Conservation (phyloP, 129 eudicot species). For the Chrysanthemum seticuspe region DNA sequence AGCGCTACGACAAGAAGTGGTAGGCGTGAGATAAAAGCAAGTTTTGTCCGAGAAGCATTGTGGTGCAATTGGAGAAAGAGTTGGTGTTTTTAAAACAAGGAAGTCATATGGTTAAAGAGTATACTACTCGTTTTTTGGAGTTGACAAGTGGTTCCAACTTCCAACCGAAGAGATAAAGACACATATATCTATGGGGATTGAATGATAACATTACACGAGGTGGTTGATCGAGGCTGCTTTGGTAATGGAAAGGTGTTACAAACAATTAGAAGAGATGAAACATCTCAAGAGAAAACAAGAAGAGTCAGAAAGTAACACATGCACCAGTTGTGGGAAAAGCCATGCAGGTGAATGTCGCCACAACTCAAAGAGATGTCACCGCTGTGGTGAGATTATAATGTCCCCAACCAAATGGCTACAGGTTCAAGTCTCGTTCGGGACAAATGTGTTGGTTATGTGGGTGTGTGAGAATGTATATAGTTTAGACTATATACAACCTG, state of each 20-base stretch:
- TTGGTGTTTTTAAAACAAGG: neutral
- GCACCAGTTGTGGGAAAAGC: neutral
- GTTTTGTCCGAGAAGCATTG: constrained; percentile 4
- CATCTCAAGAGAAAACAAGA: neutral
- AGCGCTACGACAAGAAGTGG: constrained; percentile 3
- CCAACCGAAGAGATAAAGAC: too few relatives aligned
- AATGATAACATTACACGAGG: neutral
- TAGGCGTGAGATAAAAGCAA: neutral
- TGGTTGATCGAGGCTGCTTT: neutral
- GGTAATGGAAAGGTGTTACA: neutral
- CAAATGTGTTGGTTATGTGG: too few relatives aligned
- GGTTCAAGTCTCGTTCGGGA: too few relatives aligned
- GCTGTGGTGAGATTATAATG: neutral
- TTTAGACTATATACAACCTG: too few relatives aligned
- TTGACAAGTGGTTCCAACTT: neutral
- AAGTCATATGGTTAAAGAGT: neutral
- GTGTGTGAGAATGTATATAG: too few relatives aligned
- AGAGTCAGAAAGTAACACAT: neutral
- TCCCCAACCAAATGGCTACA: too few relatives aligned
- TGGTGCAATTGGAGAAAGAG: constrained; percentile 1
- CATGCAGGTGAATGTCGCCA: neutral
- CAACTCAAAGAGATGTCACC: neutral
- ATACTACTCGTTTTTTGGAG: neutral
- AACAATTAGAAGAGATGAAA: neutral
- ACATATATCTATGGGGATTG: too few relatives aligned